phyloP scores from a whole-genome alignment of 805 yeast genomes.

The Yarrowia sp. region DNA sequence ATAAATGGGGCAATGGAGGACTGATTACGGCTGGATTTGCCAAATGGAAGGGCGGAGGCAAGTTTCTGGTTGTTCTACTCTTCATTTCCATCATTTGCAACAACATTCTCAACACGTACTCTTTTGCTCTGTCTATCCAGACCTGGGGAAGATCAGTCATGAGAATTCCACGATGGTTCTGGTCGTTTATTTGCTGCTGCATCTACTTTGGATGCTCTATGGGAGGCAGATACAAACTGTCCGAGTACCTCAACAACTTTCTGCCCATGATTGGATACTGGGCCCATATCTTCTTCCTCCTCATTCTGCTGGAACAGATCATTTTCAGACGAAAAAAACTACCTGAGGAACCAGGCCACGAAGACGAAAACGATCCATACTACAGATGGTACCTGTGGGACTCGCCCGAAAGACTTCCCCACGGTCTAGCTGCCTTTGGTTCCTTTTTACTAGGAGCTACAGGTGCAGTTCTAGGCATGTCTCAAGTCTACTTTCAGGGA shows the following conservation, averaged over 20 bases:
- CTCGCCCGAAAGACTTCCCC: constrained; percentile 54
- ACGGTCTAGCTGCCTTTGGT: constrained; percentile 66
- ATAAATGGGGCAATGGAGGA: constrained; percentile 68
- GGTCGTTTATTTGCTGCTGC: constrained; percentile 61
- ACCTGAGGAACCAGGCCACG: constrained; percentile 31
- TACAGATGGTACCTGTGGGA: constrained; percentile 72
- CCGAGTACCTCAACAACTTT: constrained; percentile 71
- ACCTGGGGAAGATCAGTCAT: constrained; percentile 48
- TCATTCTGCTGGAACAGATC: constrained; percentile 66
- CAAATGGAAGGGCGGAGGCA: constrained; percentile 75
- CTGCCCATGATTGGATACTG: constrained; percentile 91
- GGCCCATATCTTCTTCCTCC: constrained; percentile 75
- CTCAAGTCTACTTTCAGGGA: constrained; percentile 80
- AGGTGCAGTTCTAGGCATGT: constrained; percentile 85
- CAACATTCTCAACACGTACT: constrained; percentile 75
- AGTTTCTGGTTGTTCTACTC: constrained; percentile 64
- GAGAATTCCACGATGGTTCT: constrained; percentile 70
- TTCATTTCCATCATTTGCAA: constrained; percentile 76
- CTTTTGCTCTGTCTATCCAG: constrained; percentile 78
- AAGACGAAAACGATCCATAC: constrained; percentile 46
- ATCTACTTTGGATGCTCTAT: constrained; percentile 67
- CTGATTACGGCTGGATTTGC: constrained; percentile 59
- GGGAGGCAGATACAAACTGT: constrained; percentile 70
- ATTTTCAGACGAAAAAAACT: constrained; percentile 57
- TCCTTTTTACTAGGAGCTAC: constrained; percentile 68